Base-by-base conservation (phyloP, 2,329 filamentous ascomycete species). In the Neobulgaria alba region DNA sequence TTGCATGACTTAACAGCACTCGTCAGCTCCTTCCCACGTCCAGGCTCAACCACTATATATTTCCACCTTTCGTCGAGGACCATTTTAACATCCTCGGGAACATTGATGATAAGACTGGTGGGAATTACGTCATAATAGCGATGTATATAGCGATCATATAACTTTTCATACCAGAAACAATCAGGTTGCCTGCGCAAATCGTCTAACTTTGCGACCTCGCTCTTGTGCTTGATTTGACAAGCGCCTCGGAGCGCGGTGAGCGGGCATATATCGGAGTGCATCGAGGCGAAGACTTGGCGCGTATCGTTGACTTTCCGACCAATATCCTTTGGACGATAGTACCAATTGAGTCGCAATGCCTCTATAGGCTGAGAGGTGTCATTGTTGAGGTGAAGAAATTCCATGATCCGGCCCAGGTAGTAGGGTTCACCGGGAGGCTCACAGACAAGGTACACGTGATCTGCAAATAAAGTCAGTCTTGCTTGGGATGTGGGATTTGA, bases 381-480 rank as follows among this genome's bases (percentile, higher is more conserved):
- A 58, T 90, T 87, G 55, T 89, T 79, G 57, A 73, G 68, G 58
- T 94, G 87, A 55, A 95, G 69, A 61, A 96, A 96, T 63, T 98
- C 90, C 92, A 98, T 98, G 62, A 98, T 92, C 54, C 92, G 85
- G 49, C 85, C 92, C 50, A 98, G 71, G 63, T 98, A 98, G 67
- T 98, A 98, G 41, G 92, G 92, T 66, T 98, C 92, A 39, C 92
- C 92, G 12, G 92, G 92, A 37, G 92, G 92, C 65, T 98, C 92
- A 66, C 89, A 96, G 49, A 98, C 84, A 48, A 96, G 77, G 69
- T 96, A 98, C 52, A 95, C 86, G 68, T 96, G 79, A 64, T 85
- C 81, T 84, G 58, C n/a, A n/a, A 33, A 30, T 7, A 21, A n/a
- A 5, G 17, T 35, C 29, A 35, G 29, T 19, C n/a, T 23, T 26